These are phyloP conservation scores for Raphanus sativus DNA, from an alignment of 345 rosid genomes.

Conservation along the genomic window DNA sequence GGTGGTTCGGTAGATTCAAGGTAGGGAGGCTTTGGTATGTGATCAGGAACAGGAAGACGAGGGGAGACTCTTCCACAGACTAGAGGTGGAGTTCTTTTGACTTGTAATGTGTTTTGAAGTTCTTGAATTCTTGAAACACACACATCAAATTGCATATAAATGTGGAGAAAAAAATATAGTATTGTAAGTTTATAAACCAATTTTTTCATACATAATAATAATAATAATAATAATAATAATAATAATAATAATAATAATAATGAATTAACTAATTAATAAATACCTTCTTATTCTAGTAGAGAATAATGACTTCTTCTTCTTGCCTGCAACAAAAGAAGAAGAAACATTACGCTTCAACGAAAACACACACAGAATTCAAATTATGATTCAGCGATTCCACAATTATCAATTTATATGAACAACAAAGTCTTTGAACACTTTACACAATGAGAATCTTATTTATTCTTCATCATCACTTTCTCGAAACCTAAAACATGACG, in stretches of 20 bases:
- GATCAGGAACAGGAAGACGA: slow-evolving; percentile 66
- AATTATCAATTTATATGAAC: too few relatives aligned
- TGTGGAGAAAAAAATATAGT: not conserved
- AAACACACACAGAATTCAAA: not conserved
- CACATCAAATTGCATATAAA: not conserved
- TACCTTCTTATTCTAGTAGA: slow-evolving; percentile 53
- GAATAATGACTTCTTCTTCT: slow-evolving; percentile 11
- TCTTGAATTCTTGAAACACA: slow-evolving; percentile 49
- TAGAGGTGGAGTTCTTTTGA: slow-evolving; percentile 50
- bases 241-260: not conserved
- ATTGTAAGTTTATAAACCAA: not conserved
- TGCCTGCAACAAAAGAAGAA: slow-evolving; percentile 36
- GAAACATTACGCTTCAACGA: not conserved
- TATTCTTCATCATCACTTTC: too few relatives aligned
- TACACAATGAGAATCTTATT: too few relatives aligned
- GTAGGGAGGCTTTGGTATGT: slow-evolving; percentile 71
- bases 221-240: not conserved
- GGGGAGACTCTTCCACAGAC: slow-evolving; percentile 75
- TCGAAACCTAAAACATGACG: too few relatives aligned
- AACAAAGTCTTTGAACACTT: too few relatives aligned
- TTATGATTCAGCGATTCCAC: not conserved
- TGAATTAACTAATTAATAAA: not conserved
- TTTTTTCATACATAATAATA: not conserved
- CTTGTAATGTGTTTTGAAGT: slow-evolving; percentile 39
- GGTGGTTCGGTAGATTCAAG: slow-evolving; percentile 47